Conservation (phyloP, 495 filamentous ascomycete species). For the Xylaria intraflava region DNA sequence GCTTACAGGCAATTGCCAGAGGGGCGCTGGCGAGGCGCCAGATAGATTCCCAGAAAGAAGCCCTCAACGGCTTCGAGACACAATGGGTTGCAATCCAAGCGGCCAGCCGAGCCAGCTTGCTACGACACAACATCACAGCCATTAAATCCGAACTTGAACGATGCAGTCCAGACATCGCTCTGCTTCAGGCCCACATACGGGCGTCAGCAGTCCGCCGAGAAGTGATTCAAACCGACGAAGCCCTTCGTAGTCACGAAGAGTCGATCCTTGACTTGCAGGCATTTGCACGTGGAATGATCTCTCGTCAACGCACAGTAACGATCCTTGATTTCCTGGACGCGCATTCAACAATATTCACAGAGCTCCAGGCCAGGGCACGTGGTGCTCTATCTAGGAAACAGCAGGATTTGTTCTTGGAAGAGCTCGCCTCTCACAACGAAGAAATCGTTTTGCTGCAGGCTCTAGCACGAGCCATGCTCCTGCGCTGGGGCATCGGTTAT, state of each 20-base stretch:
- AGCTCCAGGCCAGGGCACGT: slow-evolving; percentile 65
- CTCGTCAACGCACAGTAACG: slow-evolving; percentile 39
- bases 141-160: slow-evolving; percentile 34
- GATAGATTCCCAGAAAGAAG: slow-evolving; percentile 30
- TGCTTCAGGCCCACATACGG: slow-evolving; percentile 35
- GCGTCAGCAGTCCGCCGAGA: slow-evolving; percentile 45
- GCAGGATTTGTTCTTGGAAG: slow-evolving; percentile 46
- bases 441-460: slow-evolving; percentile 65
- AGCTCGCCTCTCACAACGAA: slow-evolving; percentile 49
- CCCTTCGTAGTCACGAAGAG: slow-evolving; percentile 34
- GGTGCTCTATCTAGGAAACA: slow-evolving; percentile 52
- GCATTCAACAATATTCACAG: slow-evolving; percentile 50
- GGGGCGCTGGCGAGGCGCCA: slow-evolving; percentile 32
- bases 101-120: slow-evolving; percentile 38
- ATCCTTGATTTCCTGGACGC: slow-evolving; percentile 52
- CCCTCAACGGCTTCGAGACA: slow-evolving; percentile 33
- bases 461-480: slow-evolving; percentile 67
- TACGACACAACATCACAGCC: slow-evolving; percentile 34
- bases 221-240: slow-evolving; percentile 36
- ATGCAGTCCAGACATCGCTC: slow-evolving; percentile 27
- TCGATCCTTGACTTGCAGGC: slow-evolving; percentile 40
- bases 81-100: slow-evolving; percentile 47
- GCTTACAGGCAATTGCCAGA: slow-evolving; percentile 46
- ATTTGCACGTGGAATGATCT: slow-evolving; percentile 46
- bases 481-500: slow-evolving; percentile 62